phyloP scores from a whole-genome alignment of 768 basidiomycete species.

The Leccinellum luteum region DNA sequence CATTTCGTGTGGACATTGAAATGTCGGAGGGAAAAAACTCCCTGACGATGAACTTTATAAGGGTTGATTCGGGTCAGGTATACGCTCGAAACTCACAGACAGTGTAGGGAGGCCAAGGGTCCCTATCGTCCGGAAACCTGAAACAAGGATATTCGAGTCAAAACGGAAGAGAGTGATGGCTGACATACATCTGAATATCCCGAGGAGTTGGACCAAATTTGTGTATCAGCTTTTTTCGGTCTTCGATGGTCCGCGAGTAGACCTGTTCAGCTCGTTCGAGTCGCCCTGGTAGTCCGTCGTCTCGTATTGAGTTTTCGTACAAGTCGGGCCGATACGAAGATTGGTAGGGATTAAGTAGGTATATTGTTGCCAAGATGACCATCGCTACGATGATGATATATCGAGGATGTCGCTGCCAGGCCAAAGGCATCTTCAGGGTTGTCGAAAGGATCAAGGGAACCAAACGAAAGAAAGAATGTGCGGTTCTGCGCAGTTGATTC shows the following conservation, averaged over 20 bases:
- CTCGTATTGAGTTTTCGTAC: conserved; percentile 27
- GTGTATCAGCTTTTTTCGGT: conserved; percentile 48
- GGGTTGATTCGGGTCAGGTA: background rate
- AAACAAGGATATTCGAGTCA: conserved; percentile 2
- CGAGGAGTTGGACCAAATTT: conserved; percentile 52
- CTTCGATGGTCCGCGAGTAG: conserved; percentile 42
- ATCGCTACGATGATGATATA: conserved; percentile 45
- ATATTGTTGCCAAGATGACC: conserved; percentile 43
- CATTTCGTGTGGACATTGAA: conserved; percentile 42
- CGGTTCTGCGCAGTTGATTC: conserved; percentile 4
- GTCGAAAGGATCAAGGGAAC: background rate
- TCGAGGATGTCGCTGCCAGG: conserved; percentile 49
- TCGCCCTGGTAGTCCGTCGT: conserved; percentile 38
- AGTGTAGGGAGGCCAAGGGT: conserved; percentile 58
- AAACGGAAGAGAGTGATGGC: conserved; percentile 1
- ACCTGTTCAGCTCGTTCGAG: conserved; percentile 42
- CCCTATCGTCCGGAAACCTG: conserved; percentile 51
- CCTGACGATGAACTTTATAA: conserved; percentile 23
- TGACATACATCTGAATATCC: conserved; percentile 41
- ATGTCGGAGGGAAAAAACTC: conserved; percentile 47
- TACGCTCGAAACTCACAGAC: conserved; percentile 42
- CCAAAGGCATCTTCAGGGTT: conserved; percentile 24
- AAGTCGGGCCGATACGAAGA: conserved; percentile 22
- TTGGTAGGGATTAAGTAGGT: conserved; percentile 43
- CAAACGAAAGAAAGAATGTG: conserved; percentile 7